Base-by-base conservation (phyloP, 495 filamentous ascomycete genomes). In the Penicillium paxilli region DNA sequence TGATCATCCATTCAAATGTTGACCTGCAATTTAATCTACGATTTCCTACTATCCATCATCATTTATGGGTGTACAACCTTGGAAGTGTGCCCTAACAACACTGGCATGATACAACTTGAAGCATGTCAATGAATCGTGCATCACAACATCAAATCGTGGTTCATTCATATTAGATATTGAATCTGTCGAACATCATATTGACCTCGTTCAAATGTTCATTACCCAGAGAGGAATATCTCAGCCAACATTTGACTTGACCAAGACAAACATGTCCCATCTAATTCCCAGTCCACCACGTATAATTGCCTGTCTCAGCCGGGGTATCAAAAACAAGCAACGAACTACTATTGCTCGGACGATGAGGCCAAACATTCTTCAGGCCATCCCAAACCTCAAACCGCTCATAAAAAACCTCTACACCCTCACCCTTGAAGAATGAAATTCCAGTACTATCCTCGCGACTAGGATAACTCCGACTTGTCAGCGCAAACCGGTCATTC, bases 391-490 rank as follows among this genome's bases (percentile, higher is more conserved):
- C 38, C 22, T 59, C 57, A 5, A 59, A 8, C 12, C 44, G 25
- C 1, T 47, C 51, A 11, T 52, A 59, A 19, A 48, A 37, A 17
- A 55, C 48, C 20, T 59, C 11, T 16, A 32, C 52, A 8, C 44
- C 47, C 0, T 53, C 41, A 1, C 17, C 57, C 4, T 24, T 23
- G n/a, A 48, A 59, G 12, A 59, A 32, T 9, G 48, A 14, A 11
- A 55, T 16, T 2, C 52, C 57, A 2, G 30, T 52, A 33, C 57
- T 59, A 49, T 55, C 57, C 57, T 79, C 49, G 2, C 49, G 49
- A 26, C 58, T 61, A 12, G 58, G 58, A 47, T 61, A 61, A n/a
- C 57, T 61, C 2, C 58, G 58, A 17, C 44, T 54, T 5, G 58
- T 61, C 5, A 61, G 25, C 4, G 58, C 54, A 14, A 61, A 61